Percentiles rank a stretch among this genome's conserved stretches.
Conservation (phyloP, 2,329 filamentous ascomycete species). For the Trichoderma polysporum region DNA sequence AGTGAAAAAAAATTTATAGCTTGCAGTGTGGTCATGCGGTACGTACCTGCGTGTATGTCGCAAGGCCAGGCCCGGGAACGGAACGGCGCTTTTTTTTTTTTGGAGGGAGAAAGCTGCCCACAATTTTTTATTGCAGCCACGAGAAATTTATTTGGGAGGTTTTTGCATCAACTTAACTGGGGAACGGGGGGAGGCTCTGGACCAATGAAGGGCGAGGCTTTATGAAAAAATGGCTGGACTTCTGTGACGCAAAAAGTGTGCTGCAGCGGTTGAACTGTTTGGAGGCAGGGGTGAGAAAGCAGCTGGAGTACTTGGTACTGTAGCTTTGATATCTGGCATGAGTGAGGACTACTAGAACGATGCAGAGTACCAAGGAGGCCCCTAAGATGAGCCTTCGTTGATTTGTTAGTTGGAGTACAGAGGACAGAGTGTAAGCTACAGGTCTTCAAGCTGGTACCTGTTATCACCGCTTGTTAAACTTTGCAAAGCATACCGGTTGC, state of each 20-base stretch:
- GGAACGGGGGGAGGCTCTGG: too few species aligned
- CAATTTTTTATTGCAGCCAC: constrained; percentile 1
- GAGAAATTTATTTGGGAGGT: too few species aligned
- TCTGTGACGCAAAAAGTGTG: too few species aligned
- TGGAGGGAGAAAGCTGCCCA: background rate
- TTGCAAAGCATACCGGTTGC: background rate
- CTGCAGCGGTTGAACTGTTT: too few species aligned
- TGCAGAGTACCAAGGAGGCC: too few species aligned
- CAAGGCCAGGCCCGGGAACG: constrained; percentile 14
- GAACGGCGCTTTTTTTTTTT: background rate
- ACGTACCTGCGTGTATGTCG: constrained; percentile 9
- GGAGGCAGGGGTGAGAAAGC: too few species aligned
- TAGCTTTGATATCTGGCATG: too few species aligned
- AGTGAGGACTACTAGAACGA: too few species aligned
- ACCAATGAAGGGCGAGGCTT: too few species aligned
- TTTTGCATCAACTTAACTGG: background rate
- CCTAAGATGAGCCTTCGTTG: too few species aligned
- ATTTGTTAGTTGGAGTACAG: background rate
- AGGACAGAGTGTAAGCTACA: background rate
- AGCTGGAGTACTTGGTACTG: too few species aligned
- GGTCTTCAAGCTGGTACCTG: background rate
- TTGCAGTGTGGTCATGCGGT: background rate
- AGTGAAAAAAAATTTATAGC: background rate
- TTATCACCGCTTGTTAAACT: background rate
- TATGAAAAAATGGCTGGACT: too few species aligned